phyloP scores from a whole-genome alignment of 805 yeast genomes.

The Soucietia sequanensis region DNA sequence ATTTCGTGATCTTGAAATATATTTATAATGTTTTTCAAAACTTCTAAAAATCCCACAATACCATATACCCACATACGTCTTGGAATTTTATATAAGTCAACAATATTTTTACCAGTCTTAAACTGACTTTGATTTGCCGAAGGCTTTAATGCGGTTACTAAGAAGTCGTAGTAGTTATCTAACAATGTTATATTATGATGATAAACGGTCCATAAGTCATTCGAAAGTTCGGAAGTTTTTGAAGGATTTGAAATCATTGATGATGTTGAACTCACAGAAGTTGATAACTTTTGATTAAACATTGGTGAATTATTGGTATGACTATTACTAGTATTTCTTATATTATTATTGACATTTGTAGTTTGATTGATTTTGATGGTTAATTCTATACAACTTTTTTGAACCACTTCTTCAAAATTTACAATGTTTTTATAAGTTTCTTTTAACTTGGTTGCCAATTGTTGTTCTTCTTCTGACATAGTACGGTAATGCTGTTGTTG shows the following conservation, averaged over 20 bases:
- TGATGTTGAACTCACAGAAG: slow-evolving; percentile 12
- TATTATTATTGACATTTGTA: too few species aligned
- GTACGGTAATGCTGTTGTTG: slow-evolving; percentile 27
- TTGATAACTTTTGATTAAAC: slow-evolving; percentile 11
- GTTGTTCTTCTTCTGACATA: slow-evolving; percentile 61
- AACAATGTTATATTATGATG: slow-evolving; percentile 63
- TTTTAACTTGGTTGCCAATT: slow-evolving; percentile 65
- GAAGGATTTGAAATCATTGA: slow-evolving; percentile 17
- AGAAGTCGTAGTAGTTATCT: slow-evolving; percentile 70
- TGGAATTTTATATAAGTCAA: slow-evolving; percentile 73
- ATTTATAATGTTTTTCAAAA: slow-evolving; percentile 68
- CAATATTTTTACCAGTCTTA: slow-evolving; percentile 74
- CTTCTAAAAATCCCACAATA: slow-evolving; percentile 76
- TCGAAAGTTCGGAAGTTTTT: slow-evolving; percentile 48
- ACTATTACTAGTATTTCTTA: slow-evolving; percentile 27
- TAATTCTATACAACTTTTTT: slow-evolving; percentile 63
- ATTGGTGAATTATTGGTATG: slow-evolving; percentile 9
- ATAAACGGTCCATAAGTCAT: slow-evolving; percentile 70
- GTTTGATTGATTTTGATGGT: slow-evolving; percentile 48
- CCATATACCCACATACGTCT: slow-evolving; percentile 86
- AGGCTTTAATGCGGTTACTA: slow-evolving; percentile 69
- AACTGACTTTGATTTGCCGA: slow-evolving; percentile 48
- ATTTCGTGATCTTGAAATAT: slow-evolving; percentile 77
- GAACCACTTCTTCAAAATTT: slow-evolving; percentile 64
- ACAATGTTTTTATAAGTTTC: slow-evolving; percentile 73